Evolutionary conservation across 2,329 filamentous ascomycete species (phyloP).

Genomic region (Aureobasidium sp.): DNA sequence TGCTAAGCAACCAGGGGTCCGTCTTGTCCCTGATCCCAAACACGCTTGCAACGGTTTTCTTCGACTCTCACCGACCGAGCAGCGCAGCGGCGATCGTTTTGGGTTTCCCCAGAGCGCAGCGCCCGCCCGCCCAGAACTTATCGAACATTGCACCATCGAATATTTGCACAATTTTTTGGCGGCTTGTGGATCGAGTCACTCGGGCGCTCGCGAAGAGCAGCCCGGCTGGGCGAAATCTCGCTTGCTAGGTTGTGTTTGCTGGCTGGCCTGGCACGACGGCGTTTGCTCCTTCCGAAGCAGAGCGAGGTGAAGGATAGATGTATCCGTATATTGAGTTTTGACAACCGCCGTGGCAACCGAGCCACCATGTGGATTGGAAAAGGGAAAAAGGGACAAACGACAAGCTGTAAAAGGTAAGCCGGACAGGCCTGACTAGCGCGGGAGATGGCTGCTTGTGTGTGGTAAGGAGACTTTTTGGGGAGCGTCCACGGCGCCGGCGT

Average conservation of each 20-base stretch:
- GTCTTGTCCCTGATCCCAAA: background rate
- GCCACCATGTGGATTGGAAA: background rate
- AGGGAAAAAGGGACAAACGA: slow-evolving; percentile 6
- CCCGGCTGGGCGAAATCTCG: background rate
- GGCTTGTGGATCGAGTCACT: too few relatives aligned
- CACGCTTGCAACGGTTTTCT: slow-evolving; percentile 1
- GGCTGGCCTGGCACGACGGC: background rate
- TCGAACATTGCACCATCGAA: background rate
- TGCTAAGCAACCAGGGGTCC: slow-evolving; percentile 3
- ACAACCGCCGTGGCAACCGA: background rate
- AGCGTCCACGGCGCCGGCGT: slow-evolving; percentile 4
- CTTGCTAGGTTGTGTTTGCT: background rate
- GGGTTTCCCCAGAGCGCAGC: background rate
- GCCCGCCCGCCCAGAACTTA: background rate
- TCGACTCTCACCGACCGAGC: background rate
- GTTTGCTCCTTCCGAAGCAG: background rate
- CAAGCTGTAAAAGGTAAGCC: background rate
- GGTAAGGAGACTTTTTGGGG: background rate
- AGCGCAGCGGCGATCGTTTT: background rate
- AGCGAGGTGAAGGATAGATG: too few relatives aligned
- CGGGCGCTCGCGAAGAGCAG: too few relatives aligned
- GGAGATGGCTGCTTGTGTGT: background rate
- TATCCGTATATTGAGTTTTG: slow-evolving; percentile 5
- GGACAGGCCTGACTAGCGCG: background rate
- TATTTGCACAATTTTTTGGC: background rate